Base-by-base conservation (phyloP, 2,329 filamentous ascomycete species). In the Epichloe sylvatica region DNA sequence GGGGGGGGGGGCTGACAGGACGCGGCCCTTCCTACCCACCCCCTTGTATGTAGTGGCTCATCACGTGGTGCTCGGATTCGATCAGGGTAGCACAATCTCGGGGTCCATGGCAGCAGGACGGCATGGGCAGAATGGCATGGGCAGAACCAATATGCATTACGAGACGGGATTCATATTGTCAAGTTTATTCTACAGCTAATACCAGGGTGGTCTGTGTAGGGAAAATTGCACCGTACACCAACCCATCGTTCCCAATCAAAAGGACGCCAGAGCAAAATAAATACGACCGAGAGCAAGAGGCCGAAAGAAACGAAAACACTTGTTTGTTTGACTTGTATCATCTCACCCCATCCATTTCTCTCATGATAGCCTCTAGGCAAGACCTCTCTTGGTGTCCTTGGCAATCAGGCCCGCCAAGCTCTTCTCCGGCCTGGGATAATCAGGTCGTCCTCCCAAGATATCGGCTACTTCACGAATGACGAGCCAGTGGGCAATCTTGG, bases 401-500 rank as follows among this genome's bases (percentile, higher is more conserved):
- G 78, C 78, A 53, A 67, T 63, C 45, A 75, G 56, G 0, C 79
- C 79, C 19, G 66, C 64, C 44, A 83, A 62, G 35, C 65, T 69
- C 52, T 63, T 59, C 61, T 78, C 72, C 1, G 78, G 78, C 55
- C 58, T 58, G 1, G 67, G 64, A 59, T 79, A 76, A 2, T 63
- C 53, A 2, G 82, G 78, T 52, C 88, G 75, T 3, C 89, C 91
- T 46, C 84, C 86, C 34, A 98, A 70, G 35, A 88, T 83, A 64
- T 98, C 86, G 3, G 95, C 90, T 30, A 88, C 80, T 46, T 83
- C 75, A 67, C 88, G 86, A 65, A 95, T 72, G 46, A 74, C 75
- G 59, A 86, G 72, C 92, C 92, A 98, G 72, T 88, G 90, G 57
- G 92, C 86, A 49, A 80, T 70, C 68, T 81, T 86, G 44, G 92